Evolutionary conservation across 129 eudicot species (phyloP).

Genomic region (Chrysanthemum seticuspe): DNA sequence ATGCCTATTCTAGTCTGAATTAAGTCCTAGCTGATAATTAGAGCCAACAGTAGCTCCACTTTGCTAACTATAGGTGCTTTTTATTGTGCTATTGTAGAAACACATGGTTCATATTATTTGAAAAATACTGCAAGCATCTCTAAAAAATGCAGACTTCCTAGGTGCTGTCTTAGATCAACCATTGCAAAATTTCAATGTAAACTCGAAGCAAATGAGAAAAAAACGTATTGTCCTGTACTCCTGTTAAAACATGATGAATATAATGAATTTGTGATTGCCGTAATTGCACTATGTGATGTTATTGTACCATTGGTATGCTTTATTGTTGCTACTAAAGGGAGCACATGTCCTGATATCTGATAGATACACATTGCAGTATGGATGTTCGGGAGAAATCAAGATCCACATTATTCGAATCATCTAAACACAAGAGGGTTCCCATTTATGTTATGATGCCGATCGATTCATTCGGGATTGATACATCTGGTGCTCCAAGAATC

Average conservation of each 20-base stretch:
- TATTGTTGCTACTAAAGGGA: slow-evolving; percentile 17
- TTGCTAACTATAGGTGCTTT: not conserved
- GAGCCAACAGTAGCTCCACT: not conserved
- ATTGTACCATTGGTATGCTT: slow-evolving; percentile 10
- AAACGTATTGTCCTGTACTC: not conserved
- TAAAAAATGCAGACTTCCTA: not conserved
- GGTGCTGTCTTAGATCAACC: slow-evolving; percentile 6
- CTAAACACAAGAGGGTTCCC: slow-evolving; percentile 59
- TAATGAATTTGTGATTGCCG: not conserved
- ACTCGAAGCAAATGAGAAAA: not conserved
- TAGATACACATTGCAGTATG: slow-evolving; percentile 47
- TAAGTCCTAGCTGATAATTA: not conserved
- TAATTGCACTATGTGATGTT: not conserved
- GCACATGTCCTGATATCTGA: slow-evolving; percentile 21
- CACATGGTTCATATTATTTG: slow-evolving; percentile 6
- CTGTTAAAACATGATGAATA: not conserved
- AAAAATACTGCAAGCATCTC: not conserved
- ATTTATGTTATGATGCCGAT: slow-evolving; percentile 66
- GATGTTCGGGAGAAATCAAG: slow-evolving; percentile 65
- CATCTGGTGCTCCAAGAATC: slow-evolving; percentile 60
- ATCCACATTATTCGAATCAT: slow-evolving; percentile 50
- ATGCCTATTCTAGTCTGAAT: not conserved
- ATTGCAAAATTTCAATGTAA: not conserved
- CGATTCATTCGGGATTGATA: slow-evolving; percentile 58
- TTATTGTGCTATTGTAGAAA: slow-evolving; percentile 6